Evolutionary conservation across 495 filamentous ascomycete species (phyloP), one percentile per base, ranked within the genome.

Genomic region (Penicillium pancosmium): DNA sequence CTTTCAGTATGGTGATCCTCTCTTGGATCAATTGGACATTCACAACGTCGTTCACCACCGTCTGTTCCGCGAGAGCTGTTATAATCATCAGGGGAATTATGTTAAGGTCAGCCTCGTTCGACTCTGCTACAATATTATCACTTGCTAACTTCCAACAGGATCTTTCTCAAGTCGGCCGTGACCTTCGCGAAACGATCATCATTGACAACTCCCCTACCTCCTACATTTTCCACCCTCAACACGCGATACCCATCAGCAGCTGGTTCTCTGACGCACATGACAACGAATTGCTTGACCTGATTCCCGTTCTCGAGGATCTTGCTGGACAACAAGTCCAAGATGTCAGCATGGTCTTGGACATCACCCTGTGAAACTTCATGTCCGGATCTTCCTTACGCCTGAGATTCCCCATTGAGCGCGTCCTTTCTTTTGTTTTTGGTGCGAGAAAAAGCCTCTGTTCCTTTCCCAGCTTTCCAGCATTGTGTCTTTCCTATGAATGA

Each of bases 251-350:
- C 21, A 99, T 99, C 78, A 97, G 93, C 83, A 97, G 93, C 83
- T 99, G 94, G 94, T 99, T 99, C 80, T 97, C 93, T 67, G 94
- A 99, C 78, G 94, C 95, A 56, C 94, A 99, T 76, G 94, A 99
- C 79, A 99, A 99, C 74, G 94, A 99, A 81, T 84, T 99, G 57
- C 82, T 99, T 66, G 94, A 99, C 70, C 81, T 99, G 60, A 99
- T 99, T 70, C 94, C 94, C 19, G 94, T 99, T 63, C 91, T 99
- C 64, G 95, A 98, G 81, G 94, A 99, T 77, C 84, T 99, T 63
- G 93, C 94, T 54, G 86, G 88, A 60, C 65, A 83, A 36, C 89
- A 91, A 68, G 95, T 98, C 55, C 83, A 87, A 77, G 94, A 99
- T 77, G 95, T 99, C 74, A 98, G 93, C 80, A 79, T 98, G 65